A percentile compares a stretch with the other conserved stretches of the same genome.
Evolutionary conservation across 768 basidiomycete species (phyloP).

Genomic region (Melanogaster broomeanus): DNA sequence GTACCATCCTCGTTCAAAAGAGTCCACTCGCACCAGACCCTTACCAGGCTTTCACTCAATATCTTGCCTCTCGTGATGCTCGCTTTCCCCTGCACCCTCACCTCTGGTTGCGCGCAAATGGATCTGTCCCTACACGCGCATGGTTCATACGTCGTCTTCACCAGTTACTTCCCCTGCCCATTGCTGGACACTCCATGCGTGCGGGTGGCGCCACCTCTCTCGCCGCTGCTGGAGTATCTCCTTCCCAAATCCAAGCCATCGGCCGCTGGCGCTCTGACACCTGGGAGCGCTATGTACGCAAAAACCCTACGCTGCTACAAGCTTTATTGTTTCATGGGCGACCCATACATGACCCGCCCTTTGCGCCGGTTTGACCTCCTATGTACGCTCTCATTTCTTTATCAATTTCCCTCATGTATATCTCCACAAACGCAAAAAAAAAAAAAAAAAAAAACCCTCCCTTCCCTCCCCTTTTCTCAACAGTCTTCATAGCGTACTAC

Average conservation of each 20-base stretch:
- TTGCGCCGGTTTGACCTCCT: not conserved
- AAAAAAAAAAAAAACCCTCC: too few species aligned
- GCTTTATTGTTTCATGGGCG: slow-evolving; percentile 16
- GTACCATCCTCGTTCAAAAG: slow-evolving; percentile 5
- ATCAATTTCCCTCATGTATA: too few species aligned
- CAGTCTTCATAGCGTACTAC: too few species aligned
- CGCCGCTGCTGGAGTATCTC: slow-evolving; percentile 31
- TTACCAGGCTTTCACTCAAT: slow-evolving; percentile 12
- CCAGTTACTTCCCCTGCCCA: not conserved
- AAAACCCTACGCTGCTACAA: slow-evolving; percentile 35
- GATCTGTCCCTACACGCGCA: slow-evolving; percentile 30
- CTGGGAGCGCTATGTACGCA: slow-evolving; percentile 39
- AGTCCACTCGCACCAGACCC: slow-evolving; percentile 4
- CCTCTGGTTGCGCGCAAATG: slow-evolving; percentile 36
- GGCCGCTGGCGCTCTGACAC: slow-evolving; percentile 42
- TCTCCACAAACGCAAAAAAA: too few species aligned
- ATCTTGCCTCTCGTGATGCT: slow-evolving; percentile 26
- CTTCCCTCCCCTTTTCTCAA: too few species aligned
- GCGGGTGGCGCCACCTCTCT: slow-evolving; percentile 44
- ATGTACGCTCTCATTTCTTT: not conserved
- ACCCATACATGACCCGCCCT: not conserved
- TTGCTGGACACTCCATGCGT: slow-evolving; percentile 33
- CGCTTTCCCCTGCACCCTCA: slow-evolving; percentile 26
- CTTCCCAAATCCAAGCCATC: slow-evolving; percentile 35
- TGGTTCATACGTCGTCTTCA: slow-evolving; percentile 38